Evolutionary conservation across 257 asterid genomes (phyloP).

Genomic region (Misopates orontium): DNA sequence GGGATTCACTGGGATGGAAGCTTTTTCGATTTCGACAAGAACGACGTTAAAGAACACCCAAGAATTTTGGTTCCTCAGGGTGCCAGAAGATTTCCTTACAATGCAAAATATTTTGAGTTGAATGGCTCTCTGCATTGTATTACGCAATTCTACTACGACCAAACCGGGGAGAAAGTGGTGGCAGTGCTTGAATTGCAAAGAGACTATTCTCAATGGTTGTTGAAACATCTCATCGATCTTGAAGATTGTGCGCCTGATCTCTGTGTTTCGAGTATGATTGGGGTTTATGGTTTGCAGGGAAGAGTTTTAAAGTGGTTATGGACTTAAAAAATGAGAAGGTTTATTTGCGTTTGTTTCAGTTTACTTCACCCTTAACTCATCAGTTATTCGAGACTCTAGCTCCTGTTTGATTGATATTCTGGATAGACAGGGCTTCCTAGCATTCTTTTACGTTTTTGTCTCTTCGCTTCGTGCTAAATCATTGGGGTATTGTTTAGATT

Average conservation of each 20-base stretch:
- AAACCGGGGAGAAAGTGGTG: not conserved
- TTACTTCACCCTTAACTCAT: slow-evolving; percentile 10
- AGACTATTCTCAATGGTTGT: slow-evolving; percentile 23
- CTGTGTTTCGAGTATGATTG: slow-evolving; percentile 13
- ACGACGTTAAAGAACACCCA: slow-evolving; percentile 29
- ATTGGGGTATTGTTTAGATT: too few species aligned
- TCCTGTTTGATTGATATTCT: slow-evolving; percentile 28
- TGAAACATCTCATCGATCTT: slow-evolving; percentile 18
- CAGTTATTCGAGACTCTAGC: slow-evolving; percentile 26
- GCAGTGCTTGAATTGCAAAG: slow-evolving; percentile 27
- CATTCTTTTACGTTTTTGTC: too few species aligned
- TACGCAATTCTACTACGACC: too few species aligned
- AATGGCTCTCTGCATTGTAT: too few species aligned
- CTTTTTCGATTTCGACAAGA: slow-evolving; percentile 27
- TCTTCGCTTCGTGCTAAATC: too few species aligned
- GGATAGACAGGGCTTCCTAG: too few species aligned
- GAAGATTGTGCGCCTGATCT: slow-evolving; percentile 3
- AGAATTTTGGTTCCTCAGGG: too few species aligned
- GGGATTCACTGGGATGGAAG: slow-evolving; percentile 37
- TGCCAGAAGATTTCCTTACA: too few species aligned
- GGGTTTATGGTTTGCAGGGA: slow-evolving; percentile 22
- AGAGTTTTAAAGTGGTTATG: slow-evolving; percentile 26
- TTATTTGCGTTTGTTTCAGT: slow-evolving; percentile 21
- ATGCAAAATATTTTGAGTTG: too few species aligned
- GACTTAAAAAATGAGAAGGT: slow-evolving; percentile 23